Conservation (phyloP, 169 alveolate genomes). For the Plasmodium gallinaceum region DNA sequence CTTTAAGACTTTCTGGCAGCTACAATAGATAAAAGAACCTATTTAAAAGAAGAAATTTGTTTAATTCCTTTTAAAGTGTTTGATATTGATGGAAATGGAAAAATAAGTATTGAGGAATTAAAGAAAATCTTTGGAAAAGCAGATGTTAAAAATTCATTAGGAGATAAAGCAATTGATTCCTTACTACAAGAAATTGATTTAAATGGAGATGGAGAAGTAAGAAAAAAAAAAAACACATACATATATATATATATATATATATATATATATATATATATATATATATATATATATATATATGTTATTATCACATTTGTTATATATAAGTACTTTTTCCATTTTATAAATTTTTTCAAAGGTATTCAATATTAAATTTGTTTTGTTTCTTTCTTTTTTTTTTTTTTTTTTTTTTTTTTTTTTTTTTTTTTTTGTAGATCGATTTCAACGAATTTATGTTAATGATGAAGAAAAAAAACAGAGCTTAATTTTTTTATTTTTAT, state of each 20-base stretch:
- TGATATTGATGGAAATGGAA: constrained; percentile 94
- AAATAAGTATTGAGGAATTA: constrained; percentile 88
- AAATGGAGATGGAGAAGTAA: constrained; percentile 11
- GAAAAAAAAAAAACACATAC: background rate
- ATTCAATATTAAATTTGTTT: background rate
- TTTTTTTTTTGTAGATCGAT: constrained; percentile 2
- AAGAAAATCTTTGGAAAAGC: constrained; percentile 52
- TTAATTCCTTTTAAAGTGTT: constrained; percentile 93
- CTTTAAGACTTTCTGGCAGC: constrained; percentile 96
- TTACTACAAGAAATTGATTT: background rate
- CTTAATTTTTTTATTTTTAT: too few relatives aligned
- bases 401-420: background rate
- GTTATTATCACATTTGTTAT: background rate
- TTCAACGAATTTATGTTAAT: constrained; percentile 2
- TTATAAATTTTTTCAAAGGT: too few relatives aligned
- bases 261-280: background rate
- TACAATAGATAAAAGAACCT: constrained; percentile 88
- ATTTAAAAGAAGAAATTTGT: constrained; percentile 89
- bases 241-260: background rate
- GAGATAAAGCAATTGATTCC: background rate
- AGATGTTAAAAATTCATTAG: background rate
- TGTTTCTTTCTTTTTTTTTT: background rate
- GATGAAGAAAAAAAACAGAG: background rate
- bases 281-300: background rate
- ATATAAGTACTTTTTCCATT: too few relatives aligned